Base-by-base conservation (phyloP, 805 yeast genomes). In the Candida anglica region DNA sequence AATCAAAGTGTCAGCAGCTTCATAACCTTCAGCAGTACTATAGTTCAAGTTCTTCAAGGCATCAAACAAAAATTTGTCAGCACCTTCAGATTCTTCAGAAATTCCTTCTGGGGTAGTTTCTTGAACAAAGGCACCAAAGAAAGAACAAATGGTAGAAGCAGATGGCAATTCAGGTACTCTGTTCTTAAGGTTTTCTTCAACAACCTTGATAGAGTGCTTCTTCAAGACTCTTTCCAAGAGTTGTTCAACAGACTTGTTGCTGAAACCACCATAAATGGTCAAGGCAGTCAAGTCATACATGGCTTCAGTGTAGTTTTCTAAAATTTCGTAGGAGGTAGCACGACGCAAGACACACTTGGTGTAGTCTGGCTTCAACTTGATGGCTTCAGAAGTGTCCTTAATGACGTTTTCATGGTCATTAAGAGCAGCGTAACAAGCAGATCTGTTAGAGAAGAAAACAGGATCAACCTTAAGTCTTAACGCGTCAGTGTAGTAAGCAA, bases 281-380 rank as follows among this genome's bases (percentile, higher is more conserved):
- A 89, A 75, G 2, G 94, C 88, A 34, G 97, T 89, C 58, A 85
- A 75, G 63, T 93, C 98, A 60, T 81, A 79, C 77, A 87, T 81
- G 28, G 98, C 89, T 39, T 89, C 95, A 29, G 78, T 75, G 61
- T 75, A 88, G 44, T 73, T 68, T 48, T 78, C 95, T 42, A 87
- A 61, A 44, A 77, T 75, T 66, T 93, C 98, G 58, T 83, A 82
- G 20, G 97, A 95, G 46, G 81, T 77, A 21, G 96, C 96, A 63
- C 98, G 83, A 65, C 99, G 86, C 51, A 86, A 68, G 42, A 88
- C 70, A 61, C 97, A 93, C 68, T 93, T 93, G 51, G 86, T 69
- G 65, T 93, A 91, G 56, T 84, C 91, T 9, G 95, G 96, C 58
- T 87, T 84, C 50, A 91, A 66, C 49, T 79, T 73, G 50, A 93